Percentiles rank a stretch among this genome's conserved stretches.
Evolutionary conservation across 176 grass and related monocot genomes (phyloP).

Genomic region (Pontederia crassipes): DNA sequence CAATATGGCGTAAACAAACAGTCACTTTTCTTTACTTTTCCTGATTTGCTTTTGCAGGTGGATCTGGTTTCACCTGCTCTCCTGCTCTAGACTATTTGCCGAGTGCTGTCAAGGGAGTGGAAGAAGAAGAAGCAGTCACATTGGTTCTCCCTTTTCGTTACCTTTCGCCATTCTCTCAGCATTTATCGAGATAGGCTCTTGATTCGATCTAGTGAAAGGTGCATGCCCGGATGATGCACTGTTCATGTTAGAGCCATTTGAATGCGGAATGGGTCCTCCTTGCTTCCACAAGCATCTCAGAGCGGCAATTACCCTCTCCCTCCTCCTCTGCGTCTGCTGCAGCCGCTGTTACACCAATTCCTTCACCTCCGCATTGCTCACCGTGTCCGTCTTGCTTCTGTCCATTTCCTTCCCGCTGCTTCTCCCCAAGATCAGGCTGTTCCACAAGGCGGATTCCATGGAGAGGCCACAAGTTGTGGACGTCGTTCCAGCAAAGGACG

Average conservation of each 20-base stretch:
- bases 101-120: too few species aligned
- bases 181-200: neutral
- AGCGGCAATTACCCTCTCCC: conserved; percentile 1
- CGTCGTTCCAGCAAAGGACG: neutral
- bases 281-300: conserved; percentile 2
- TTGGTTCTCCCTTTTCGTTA: too few species aligned
- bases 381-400: neutral
- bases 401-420: neutral
- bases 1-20: neutral
- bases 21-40: neutral
- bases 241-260: conserved; percentile 3
- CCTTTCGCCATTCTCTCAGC: neutral
- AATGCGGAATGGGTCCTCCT: conserved; percentile 11
- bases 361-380: conserved; percentile 9
- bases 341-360: neutral
- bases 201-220: neutral
- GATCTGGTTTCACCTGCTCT: too few species aligned
- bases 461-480: neutral
- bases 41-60: too few species aligned
- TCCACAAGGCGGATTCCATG: neutral
- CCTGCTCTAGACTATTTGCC: too few species aligned
- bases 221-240: neutral
- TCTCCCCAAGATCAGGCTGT: neutral
- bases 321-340: conserved; percentile 8
- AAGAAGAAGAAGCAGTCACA: too few species aligned